Conservation (phyloP, 495 filamentous ascomycete genomes). For the Penicillium coffeae region DNA sequence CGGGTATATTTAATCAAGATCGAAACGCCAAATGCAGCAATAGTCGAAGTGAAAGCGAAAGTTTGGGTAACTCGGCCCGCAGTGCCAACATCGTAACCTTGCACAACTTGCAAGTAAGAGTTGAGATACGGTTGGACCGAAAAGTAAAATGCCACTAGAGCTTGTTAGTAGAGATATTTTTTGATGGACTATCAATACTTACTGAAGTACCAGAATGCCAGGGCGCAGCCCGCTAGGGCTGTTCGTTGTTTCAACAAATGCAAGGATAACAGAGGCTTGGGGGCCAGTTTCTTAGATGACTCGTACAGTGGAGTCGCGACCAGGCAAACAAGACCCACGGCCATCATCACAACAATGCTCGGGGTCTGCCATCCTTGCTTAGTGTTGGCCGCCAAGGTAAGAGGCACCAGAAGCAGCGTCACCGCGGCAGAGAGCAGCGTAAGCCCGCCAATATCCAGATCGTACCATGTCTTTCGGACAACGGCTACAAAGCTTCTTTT, state of each 20-base stretch:
- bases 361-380: slow-evolving; percentile 50
- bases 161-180: slow-evolving; percentile 22
- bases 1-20: slow-evolving; percentile 59
- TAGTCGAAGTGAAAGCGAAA: slow-evolving; percentile 66
- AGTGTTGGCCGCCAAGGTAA: slow-evolving; percentile 52
- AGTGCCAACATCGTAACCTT: slow-evolving; percentile 54
- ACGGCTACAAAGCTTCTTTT: slow-evolving; percentile 19
- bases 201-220: slow-evolving; percentile 62
- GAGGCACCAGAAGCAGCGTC: slow-evolving; percentile 56
- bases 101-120: slow-evolving; percentile 72
- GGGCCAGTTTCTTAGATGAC: slow-evolving; percentile 48
- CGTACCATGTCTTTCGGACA: slow-evolving; percentile 46
- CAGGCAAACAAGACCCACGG: slow-evolving; percentile 55
- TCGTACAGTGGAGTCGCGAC: slow-evolving; percentile 61
- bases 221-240: slow-evolving; percentile 53
- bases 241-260: slow-evolving; percentile 61
- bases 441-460: slow-evolving; percentile 56
- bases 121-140: slow-evolving; percentile 64
- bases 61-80: slow-evolving; percentile 66
- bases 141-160: slow-evolving; percentile 59
- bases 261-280: slow-evolving; percentile 54
- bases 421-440: slow-evolving; percentile 55
- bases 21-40: slow-evolving; percentile 58
- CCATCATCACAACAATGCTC: slow-evolving; percentile 58
- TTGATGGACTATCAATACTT: slow-evolving; percentile 1